Base-by-base conservation (phyloP, 2,329 filamentous ascomycete species). In the Graphilbum sp. region DNA sequence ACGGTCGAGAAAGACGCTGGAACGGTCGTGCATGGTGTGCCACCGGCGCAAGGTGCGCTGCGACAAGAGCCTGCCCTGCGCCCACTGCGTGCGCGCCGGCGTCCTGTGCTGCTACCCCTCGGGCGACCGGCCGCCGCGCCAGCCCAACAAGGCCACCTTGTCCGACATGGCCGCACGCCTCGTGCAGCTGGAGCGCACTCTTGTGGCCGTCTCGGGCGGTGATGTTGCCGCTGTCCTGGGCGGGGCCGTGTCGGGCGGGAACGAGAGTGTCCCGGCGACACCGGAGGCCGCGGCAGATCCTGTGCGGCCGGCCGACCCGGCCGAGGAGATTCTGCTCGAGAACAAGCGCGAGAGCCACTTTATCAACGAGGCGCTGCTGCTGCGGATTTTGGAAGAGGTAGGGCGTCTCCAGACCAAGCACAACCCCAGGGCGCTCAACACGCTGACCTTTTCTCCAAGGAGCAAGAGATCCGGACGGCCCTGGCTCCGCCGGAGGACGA, bases 31-130 rank as follows among this genome's bases (percentile, higher is more conserved):
- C 38, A 39, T 48, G n/a, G 38, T 49, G 11, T 50, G 49, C 37
- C 49, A 50, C 38, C 41, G 42, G 1, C 41, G 48, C 19, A 50
- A 50, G 36, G 47, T 50, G 27, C 43, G 43, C n/a, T 50, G 48
- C 39, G 47, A 50, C 42, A 50, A 49, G 46, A 41, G 40, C 6
- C 12, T 44, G 18, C 49, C 49, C 1, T 50, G 49, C 20, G 40
- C 43, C 33, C 46, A 45, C n/a, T 49, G 47, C 39, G 40, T 39
- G 12, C 43, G 46, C 4, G 41, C 44, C 1, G 45, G 45, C 11
- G 45, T 49, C 7, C 37, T 48, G 36, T 50, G 47, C 46, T 46
- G 46, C 42, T 50, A 50, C 23, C 47, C 46, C 7, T 32, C 44
- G 2, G 36, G 32, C 9, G 43, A 45, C 15, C 39, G 33, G 32